These are phyloP conservation scores for Willaertia magna DNA, from an alignment of 208 protist genomes.

Conservation along the genomic window DNA sequence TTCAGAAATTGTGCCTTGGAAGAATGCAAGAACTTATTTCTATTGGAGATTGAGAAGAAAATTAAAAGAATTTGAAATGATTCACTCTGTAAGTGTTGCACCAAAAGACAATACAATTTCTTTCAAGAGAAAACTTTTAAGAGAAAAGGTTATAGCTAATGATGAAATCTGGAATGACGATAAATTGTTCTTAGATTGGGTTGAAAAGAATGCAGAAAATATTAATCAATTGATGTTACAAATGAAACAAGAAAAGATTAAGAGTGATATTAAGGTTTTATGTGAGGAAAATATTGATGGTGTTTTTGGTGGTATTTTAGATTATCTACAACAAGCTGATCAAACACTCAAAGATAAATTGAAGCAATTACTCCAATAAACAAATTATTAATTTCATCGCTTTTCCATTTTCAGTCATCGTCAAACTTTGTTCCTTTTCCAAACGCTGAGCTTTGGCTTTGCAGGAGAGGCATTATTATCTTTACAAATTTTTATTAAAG, in stretches of 20 bases:
- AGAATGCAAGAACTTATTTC: conserved; percentile 65
- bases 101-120: background rate
- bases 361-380: no score
- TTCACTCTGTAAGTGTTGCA: background rate
- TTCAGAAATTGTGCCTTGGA: conserved; percentile 71
- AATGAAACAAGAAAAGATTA: background rate
- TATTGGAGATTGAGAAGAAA: conserved; percentile 74
- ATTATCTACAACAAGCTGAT: no score
- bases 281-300: no score
- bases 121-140: background rate
- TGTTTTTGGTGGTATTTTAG: no score
- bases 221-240: background rate
- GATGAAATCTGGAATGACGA: background rate
- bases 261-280: background rate
- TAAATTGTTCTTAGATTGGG: background rate
- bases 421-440: no score
- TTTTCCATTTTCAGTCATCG: no score
- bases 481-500: no score
- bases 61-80: conserved; percentile 42
- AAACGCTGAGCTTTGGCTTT: no score
- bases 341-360: no score
- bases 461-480: no score
- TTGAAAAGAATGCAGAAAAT: background rate
- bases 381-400: no score
- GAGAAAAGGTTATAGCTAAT: background rate